Conservation (phyloP, 2,329 filamentous ascomycete genomes). For the Chrysoporthe austroafricana region DNA sequence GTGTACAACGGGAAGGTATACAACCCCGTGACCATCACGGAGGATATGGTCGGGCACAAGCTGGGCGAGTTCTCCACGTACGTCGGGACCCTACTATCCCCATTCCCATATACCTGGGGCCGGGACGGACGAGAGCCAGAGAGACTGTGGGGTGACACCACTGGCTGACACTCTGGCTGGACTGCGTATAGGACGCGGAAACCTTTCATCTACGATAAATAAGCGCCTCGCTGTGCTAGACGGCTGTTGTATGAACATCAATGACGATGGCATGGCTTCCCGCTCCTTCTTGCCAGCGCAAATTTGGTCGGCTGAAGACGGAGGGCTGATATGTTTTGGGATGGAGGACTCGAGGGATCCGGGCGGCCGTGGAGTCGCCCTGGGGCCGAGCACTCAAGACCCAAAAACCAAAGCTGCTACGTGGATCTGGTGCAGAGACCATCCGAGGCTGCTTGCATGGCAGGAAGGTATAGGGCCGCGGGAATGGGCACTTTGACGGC, state of each 20-base stretch:
- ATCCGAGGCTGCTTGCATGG: not conserved
- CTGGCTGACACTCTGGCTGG: not conserved
- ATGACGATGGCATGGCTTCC: not conserved
- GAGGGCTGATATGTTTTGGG: not conserved
- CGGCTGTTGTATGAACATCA: not conserved
- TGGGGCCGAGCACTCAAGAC: not conserved
- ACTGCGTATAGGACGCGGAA: slow-evolving; percentile 54
- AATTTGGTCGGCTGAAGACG: not conserved
- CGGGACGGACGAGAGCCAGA: too few species aligned
- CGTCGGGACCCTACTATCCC: slow-evolving; percentile 42
- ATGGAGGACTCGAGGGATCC: not conserved
- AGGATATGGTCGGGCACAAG: slow-evolving; percentile 97
- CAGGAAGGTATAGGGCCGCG: not conserved
- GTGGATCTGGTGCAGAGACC: not conserved
- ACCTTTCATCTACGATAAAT: slow-evolving; percentile 57
- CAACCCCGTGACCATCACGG: slow-evolving; percentile 79
- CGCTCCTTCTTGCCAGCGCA: not conserved
- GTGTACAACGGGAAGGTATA: slow-evolving; percentile 92
- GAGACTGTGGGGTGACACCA: not conserved
- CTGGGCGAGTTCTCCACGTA: slow-evolving; percentile 90
- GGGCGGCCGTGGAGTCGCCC: not conserved
- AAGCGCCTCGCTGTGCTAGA: slow-evolving; percentile 16
- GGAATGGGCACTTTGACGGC: not conserved
- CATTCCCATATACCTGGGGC: too few species aligned
- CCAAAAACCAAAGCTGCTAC: not conserved